These are phyloP conservation scores for Arctostaphylos glauca DNA, from an alignment of 148 eudicot species.

Conservation along the genomic window DNA sequence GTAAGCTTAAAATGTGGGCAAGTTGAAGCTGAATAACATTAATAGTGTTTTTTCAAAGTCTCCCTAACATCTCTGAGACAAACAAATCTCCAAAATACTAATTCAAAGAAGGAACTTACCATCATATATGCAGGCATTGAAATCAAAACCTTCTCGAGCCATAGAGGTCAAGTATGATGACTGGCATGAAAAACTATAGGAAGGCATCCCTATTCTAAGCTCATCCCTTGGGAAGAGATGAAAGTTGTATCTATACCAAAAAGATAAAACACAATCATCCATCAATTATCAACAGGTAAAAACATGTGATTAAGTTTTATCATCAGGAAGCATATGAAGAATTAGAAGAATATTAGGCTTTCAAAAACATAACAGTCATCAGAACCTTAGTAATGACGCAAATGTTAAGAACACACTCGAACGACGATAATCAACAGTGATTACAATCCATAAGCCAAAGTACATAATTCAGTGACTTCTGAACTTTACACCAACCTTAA, in stretches of 20 bases:
- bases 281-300: conserved; percentile 9
- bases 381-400: conserved; percentile 1
- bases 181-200: conserved; percentile 88
- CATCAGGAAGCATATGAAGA: background rate
- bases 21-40: background rate
- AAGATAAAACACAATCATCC: background rate
- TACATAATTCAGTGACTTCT: background rate
- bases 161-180: conserved; percentile 80
- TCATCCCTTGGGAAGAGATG: conserved; percentile 95
- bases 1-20: conserved; percentile 12
- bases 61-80: background rate
- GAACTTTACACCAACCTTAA: background rate
- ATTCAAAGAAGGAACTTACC: conserved; percentile 42
- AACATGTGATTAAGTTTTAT: background rate
- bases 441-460: background rate
- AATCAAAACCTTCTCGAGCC: conserved; percentile 93
- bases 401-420: background rate
- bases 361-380: background rate
- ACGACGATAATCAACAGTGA: background rate
- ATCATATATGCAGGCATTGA: conserved; percentile 80
- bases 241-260: conserved; percentile 76
- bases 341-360: background rate
- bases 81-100: background rate
- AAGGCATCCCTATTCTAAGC: conserved; percentile 75
- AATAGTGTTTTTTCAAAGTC: background rate